phyloP scores from a whole-genome alignment of 2,329 filamentous ascomycete species.

The Diaporthe vaccinii region DNA sequence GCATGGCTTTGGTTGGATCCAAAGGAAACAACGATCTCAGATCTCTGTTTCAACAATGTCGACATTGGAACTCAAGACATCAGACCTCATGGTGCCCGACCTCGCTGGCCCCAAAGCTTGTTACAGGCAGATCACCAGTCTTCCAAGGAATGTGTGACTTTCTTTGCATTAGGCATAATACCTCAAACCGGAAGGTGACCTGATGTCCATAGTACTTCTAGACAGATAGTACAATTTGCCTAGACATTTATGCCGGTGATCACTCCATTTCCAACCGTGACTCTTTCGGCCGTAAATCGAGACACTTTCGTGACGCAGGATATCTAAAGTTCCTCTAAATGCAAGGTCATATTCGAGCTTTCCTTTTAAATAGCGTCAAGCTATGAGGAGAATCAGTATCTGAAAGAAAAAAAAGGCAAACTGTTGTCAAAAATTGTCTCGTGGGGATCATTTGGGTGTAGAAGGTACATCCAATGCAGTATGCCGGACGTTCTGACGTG shows the following conservation, averaged over 20 bases:
- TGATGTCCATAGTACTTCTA: neutral
- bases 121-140: neutral
- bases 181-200: neutral
- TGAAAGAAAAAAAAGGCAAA: too few relatives aligned
- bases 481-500: neutral
- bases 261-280: too few relatives aligned
- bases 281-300: too few relatives aligned
- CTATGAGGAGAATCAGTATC: too few relatives aligned
- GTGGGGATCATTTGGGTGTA: neutral
- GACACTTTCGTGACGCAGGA: too few relatives aligned
- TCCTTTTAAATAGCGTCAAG: too few relatives aligned
- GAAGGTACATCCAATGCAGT: neutral
- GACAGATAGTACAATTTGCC: too few relatives aligned
- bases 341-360: too few relatives aligned
- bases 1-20: too few relatives aligned
- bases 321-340: too few relatives aligned
- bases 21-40: neutral
- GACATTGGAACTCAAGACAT: neutral
- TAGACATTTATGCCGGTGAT: too few relatives aligned
- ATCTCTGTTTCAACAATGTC: neutral
- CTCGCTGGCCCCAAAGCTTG: neutral
- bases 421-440: too few relatives aligned
- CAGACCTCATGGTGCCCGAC: neutral
- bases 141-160: neutral
- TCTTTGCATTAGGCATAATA: neutral